phyloP scores from a whole-genome alignment of 1,139 yeast genomes.

The Meyerozyma elateridarum region DNA sequence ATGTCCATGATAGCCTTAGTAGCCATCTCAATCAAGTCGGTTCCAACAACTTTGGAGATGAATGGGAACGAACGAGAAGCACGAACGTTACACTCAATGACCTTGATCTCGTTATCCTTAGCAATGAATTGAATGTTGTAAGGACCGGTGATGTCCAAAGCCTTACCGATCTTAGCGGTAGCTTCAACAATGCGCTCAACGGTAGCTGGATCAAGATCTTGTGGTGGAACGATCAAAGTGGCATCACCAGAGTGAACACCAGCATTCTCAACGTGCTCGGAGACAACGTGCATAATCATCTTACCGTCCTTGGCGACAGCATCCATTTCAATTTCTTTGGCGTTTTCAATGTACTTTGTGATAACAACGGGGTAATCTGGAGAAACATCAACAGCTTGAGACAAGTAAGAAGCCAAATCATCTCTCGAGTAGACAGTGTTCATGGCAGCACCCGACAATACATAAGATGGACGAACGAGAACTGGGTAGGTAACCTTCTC shows the following conservation, averaged over 20 bases:
- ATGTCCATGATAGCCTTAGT: conserved; percentile 92
- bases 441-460: conserved; percentile 98
- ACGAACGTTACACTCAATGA: conserved; percentile 96
- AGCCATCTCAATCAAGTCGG: conserved; percentile 95
- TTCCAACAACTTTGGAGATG: conserved; percentile 95
- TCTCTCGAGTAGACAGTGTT: conserved; percentile 89
- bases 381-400: conserved; percentile 95
- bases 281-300: conserved; percentile 93
- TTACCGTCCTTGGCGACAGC: conserved; percentile 97
- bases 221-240: conserved; percentile 94
- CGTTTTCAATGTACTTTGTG: conserved; percentile 94
- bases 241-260: conserved; percentile 99
- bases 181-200: conserved; percentile 89
- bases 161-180: conserved; percentile 93
- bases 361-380: conserved; percentile 98
- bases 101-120: conserved; percentile 89
- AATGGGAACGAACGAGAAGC: conserved; percentile 99
- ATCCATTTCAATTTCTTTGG: conserved; percentile 98
- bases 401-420: conserved; percentile 81
- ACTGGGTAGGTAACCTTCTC: conserved; percentile 92
- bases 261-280: conserved; percentile 98
- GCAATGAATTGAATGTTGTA: conserved; percentile 95
- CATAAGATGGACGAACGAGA: conserved; percentile 95
- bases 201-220: conserved; percentile 89
- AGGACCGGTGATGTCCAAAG: conserved; percentile 96